phyloP scores from a whole-genome alignment of 257 asterid genomes.

The Scutellaria baicalensis region DNA sequence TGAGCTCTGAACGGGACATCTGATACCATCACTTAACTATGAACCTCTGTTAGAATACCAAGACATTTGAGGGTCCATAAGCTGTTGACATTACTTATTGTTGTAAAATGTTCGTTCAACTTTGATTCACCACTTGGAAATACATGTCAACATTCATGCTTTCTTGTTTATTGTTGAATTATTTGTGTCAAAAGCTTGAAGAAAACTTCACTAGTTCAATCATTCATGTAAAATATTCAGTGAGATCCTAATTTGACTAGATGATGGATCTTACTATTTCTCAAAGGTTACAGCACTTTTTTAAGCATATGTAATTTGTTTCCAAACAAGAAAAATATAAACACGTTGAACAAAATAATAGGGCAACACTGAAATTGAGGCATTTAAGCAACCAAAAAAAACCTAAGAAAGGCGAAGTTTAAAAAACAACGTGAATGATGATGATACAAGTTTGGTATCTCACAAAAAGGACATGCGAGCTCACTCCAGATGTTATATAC shows the following conservation, averaged over 20 bases:
- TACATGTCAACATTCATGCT: slow-evolving; percentile 8
- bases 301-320: no score
- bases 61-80: slow-evolving; percentile 3
- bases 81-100: background rate
- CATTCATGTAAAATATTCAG: no score
- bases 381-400: slow-evolving; percentile 3
- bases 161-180: background rate
- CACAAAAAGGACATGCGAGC: slow-evolving; percentile 14
- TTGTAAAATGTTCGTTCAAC: slow-evolving; percentile 21
- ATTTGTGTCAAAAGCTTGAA: no score
- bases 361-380: background rate
- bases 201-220: no score
- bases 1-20: slow-evolving; percentile 13
- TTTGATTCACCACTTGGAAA: slow-evolving; percentile 3
- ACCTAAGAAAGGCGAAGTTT: background rate
- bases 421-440: background rate
- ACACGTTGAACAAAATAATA: no score
- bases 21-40: background rate
- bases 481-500: slow-evolving; percentile 37
- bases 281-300: no score
- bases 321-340: no score
- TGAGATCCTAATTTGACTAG: no score
- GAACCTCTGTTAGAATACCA: background rate
- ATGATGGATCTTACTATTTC: no score
- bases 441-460: slow-evolving; percentile 22